phyloP scores from a whole-genome alignment of 1,284 basidiomycete genomes.

The Quambalaria eucalypti region DNA sequence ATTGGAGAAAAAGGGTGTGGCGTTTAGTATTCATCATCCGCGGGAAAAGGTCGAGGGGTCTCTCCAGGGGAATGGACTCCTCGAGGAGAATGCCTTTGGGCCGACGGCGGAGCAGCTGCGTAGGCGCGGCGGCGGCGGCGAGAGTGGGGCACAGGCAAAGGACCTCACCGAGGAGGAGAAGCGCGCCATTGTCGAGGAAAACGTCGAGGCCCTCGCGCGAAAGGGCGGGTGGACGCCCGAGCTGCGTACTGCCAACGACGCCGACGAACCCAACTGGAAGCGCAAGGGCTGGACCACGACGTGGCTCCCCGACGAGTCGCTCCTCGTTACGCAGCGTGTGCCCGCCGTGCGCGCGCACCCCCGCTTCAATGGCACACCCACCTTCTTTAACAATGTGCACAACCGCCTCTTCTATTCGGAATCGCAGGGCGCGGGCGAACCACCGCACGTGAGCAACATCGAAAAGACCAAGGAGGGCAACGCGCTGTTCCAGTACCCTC shows the following conservation, averaged over 20 bases:
- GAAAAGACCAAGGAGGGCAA: constrained; percentile 6
- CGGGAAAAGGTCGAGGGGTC: no score
- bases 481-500: constrained; percentile 1
- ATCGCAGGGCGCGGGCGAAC: no score
- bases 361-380: constrained; percentile 10
- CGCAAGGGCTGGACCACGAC: constrained; percentile 16
- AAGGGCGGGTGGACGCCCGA: constrained; percentile 17
- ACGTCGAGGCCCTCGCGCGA: constrained; percentile 16
- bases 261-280: constrained; percentile 12
- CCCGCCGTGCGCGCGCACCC: constrained; percentile 23
- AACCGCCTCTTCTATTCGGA: constrained; percentile 20
- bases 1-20: no score
- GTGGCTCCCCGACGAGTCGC: constrained; percentile 22
- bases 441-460: constrained; percentile 10
- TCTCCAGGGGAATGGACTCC: no score
- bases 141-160: constrained; percentile 6
- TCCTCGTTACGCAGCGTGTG: constrained; percentile 21
- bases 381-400: constrained; percentile 27
- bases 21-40: no score
- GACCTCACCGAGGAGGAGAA: constrained; percentile 14
- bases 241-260: background rate
- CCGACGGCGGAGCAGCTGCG: no score
- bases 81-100: no score
- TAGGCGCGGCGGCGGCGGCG: no score
- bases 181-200: constrained; percentile 16